Base-by-base conservation (phyloP, 164 flowering plant genomes). In the Platanus orientalis region DNA sequence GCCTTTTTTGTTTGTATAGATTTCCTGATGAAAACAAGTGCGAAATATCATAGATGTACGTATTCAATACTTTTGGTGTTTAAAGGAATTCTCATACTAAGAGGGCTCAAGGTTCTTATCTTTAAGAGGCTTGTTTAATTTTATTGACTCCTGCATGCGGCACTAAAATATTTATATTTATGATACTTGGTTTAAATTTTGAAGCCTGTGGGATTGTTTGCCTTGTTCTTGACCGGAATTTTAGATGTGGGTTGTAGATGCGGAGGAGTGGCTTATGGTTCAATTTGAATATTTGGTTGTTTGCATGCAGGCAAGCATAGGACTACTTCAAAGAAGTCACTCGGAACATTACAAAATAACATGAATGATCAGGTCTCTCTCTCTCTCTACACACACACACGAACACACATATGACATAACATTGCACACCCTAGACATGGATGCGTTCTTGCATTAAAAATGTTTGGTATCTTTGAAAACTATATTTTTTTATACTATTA, bases 1-100 rank as follows among this genome's bases (percentile, higher is more conserved):
- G 19, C 17, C 54, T 58, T 58, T 54, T 30, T 0, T 59, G 60
- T 25, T 20, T 65, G 24, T 63, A 72, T 29, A 70, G 63, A 52
- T 58, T 58, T 58, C 55, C 32, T 54, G 54, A 30, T 50, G 56
- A 47, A 44, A 61, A 56, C 62, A 61, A 49, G 62, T 62, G 67
- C 28, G 63, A 49, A 60, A 57, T 59, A 63, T 71, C 71, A 73
- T 69, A 73, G 75, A 69, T 81, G 75, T 76, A 75, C 63, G 71
- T 75, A 76, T 63, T 56, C 58, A 61, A 68, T 36, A 69, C 17
- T 40, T 49, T 49, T 67, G 58, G 36, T 68, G 57, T 64, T 53
- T 34, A 39, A 58, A 71, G 49, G 48, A 66, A 45, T 48, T 39
- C 66, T 62, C 25, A 54, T 62, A 49, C 60, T 45, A 19, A 28